Evolutionary conservation across 805 yeast species (phyloP), one percentile per base, ranked within the genome.

Genomic region (Maudiozyma turicensis): DNA sequence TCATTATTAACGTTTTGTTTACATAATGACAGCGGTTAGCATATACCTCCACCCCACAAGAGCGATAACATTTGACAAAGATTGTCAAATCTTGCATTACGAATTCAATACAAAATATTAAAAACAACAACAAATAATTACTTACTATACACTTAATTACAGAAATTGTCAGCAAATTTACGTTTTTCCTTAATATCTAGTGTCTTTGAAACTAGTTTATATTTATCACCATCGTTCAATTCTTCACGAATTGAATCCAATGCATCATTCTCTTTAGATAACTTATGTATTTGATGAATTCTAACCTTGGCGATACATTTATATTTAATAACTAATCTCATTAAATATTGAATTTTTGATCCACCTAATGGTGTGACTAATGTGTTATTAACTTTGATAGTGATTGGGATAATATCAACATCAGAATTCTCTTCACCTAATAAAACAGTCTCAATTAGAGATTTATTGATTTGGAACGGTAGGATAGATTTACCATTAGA

Each of bases 401-500:
- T 54, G 1, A 70, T 49, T 2, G 65, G 55, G 3, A 15, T 40
- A 7, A 40, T n/a, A 7, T 30, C 33, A 8, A 28, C 7, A 15
- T 15, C 6, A 11, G 11, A 28, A n/a, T 13, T 10, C 13, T 30
- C 33, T n/a, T 40, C 33, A 13, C 10, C 33, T 9, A n/a, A 6
- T 8, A 29, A 14, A 34, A 67, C 55, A 2, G 47, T 45, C 11
- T 54, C 49, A 47, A 68, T 55, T 6, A 51, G 33, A 0, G 26
- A 11, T n/a, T 60, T 62, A 6, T 52, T 52, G 10, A 68, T 41
- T 5, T 70, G 68, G 48, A 85, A 76, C 3, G 87, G 80, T 52
- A 90, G 71, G 1, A 90, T 60, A 0, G 89, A 81, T 52, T 81
- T 81, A 46, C 95, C 93, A 61, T 90, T 91, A 0, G 95, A 80